phyloP scores from a whole-genome alignment of 495 filamentous ascomycete species.

The Talaromyces wortmannii region DNA sequence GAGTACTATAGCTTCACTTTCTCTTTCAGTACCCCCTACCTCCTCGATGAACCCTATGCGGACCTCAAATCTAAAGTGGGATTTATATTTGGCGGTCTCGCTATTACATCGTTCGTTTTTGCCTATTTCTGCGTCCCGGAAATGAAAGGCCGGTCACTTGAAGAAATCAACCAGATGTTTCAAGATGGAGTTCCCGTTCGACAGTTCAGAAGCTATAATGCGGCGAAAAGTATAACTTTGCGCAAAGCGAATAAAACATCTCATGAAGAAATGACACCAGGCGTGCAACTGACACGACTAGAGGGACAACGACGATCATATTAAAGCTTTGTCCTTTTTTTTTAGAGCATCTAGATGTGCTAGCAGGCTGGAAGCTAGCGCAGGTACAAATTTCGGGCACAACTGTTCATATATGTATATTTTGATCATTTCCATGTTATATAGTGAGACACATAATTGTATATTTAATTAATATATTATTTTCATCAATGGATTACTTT shows the following conservation, averaged over 20 bases:
- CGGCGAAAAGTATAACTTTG: not conserved
- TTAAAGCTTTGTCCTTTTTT: not conserved
- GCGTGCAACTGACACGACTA: not conserved
- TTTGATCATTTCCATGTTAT: too few relatives aligned
- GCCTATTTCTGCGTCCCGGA: slow-evolving; percentile 27
- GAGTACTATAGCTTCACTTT: not conserved
- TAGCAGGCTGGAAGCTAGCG: too few relatives aligned
- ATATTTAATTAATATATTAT: too few relatives aligned
- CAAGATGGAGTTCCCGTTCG: slow-evolving; percentile 12
- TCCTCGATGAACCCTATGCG: slow-evolving; percentile 19
- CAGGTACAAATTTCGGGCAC: too few relatives aligned
- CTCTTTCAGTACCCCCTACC: slow-evolving; percentile 25
- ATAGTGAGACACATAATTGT: too few relatives aligned
- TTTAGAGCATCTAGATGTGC: not conserved
- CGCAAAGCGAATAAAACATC: not conserved
- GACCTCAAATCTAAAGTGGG: slow-evolving; percentile 27
- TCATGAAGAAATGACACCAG: not conserved
- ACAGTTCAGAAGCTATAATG: slow-evolving; percentile 10
- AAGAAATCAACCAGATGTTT: slow-evolving; percentile 28
- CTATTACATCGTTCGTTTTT: slow-evolving; percentile 11
- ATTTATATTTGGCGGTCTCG: slow-evolving; percentile 23
- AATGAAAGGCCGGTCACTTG: slow-evolving; percentile 18
- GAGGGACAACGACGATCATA: not conserved
- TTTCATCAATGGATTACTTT: too few relatives aligned
- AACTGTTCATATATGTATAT: too few relatives aligned